Conservation (phyloP, 345 rosid species). For the Gossypium raimondii region DNA sequence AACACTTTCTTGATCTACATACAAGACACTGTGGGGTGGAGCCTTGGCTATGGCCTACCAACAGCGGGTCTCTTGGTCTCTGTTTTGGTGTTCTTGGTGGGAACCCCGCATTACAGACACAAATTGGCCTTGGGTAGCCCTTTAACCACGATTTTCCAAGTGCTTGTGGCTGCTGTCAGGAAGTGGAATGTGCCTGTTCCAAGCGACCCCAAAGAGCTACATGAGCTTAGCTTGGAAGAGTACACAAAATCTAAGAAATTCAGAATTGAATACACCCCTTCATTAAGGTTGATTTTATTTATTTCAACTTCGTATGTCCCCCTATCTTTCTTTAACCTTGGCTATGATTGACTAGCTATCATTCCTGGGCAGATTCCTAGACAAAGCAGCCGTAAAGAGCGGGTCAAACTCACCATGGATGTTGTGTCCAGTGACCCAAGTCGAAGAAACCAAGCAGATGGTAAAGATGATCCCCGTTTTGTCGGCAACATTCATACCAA, state of each 20-base stretch:
- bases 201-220: conserved; percentile 40
- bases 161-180: conserved; percentile 43
- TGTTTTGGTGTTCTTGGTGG: conserved; percentile 39
- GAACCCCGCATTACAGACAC: conserved; percentile 49
- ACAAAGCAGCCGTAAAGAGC: conserved; percentile 48
- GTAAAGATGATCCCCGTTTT: conserved; percentile 55
- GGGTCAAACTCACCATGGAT: conserved; percentile 43
- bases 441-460: conserved; percentile 71
- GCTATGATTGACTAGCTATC: neutral
- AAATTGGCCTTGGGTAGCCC: conserved; percentile 48
- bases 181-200: conserved; percentile 41
- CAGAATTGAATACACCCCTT: conserved; percentile 42
- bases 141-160: conserved; percentile 40
- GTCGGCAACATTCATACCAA: conserved; percentile 42
- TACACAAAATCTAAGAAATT: conserved; percentile 25
- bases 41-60: conserved; percentile 49
- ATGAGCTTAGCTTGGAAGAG: conserved; percentile 38
- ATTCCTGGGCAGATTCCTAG: conserved; percentile 42
- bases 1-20: conserved; percentile 48
- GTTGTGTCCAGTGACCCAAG: conserved; percentile 57
- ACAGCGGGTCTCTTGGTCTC: conserved; percentile 39
- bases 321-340: neutral
- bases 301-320: neutral
- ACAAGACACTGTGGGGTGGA: conserved; percentile 48
- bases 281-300: conserved; percentile 36